Conservation (phyloP, 805 yeast genomes). For the Candida methanosorbosa region DNA sequence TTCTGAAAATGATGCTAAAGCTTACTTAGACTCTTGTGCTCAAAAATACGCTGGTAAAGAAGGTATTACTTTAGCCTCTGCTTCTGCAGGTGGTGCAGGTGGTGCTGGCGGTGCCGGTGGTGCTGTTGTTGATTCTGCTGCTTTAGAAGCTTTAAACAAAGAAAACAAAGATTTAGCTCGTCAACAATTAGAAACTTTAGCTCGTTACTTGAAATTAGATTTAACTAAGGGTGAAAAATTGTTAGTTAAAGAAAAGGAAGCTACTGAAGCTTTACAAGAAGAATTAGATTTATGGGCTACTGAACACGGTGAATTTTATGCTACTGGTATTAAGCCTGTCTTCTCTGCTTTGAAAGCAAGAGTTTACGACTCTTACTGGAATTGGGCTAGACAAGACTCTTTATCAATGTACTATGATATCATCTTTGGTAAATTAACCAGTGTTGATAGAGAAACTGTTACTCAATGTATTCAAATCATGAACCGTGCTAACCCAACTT, state of each 20-base stretch:
- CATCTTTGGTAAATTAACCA: conserved; percentile 84
- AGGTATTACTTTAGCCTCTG: conserved; percentile 69
- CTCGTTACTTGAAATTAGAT: conserved; percentile 90
- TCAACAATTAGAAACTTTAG: conserved; percentile 85
- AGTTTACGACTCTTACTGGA: conserved; percentile 96
- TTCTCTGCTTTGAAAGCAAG: conserved; percentile 92
- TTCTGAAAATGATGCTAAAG: conserved; percentile 83
- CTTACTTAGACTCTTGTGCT: conserved; percentile 73
- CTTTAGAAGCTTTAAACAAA: conserved; percentile 73
- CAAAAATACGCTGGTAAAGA: conserved; percentile 78
- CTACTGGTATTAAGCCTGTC: conserved; percentile 82
- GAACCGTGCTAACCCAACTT: conserved; percentile 93
- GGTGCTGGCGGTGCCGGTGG: conserved; percentile 61
- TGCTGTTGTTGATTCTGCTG: conserved; percentile 90
- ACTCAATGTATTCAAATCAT: conserved; percentile 93
- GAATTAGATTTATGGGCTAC: conserved; percentile 89
- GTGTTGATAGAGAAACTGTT: conserved; percentile 92
- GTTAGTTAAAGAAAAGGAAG: conserved; percentile 75
- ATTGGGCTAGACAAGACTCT: conserved; percentile 99
- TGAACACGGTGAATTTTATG: conserved; percentile 89
- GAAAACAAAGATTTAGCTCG: conserved; percentile 63
- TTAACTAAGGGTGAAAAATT: conserved; percentile 86
- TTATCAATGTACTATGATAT: conserved; percentile 90
- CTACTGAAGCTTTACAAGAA: conserved; percentile 71
- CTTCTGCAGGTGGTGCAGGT: conserved; percentile 45